Conservation (phyloP, 148 eudicot genomes). For the Hydrangea macrophylla region DNA sequence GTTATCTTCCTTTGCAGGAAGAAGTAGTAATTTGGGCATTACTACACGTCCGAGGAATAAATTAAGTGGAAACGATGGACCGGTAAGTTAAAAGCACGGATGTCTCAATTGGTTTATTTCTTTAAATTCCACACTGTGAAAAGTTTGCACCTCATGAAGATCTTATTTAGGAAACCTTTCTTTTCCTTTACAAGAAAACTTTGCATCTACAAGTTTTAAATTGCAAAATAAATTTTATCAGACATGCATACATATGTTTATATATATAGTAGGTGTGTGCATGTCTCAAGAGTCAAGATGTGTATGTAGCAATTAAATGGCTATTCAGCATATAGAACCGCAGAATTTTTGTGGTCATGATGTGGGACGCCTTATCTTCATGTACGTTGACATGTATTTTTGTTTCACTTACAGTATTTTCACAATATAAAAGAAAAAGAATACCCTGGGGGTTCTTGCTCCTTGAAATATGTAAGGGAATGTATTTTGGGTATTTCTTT, state of each 20-base stretch:
- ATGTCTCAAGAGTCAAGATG: neutral
- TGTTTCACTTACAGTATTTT: neutral
- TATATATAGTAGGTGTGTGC: no score
- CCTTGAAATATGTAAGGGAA: neutral
- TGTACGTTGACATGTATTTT: neutral
- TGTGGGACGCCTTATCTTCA: neutral
- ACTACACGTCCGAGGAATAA: slow-evolving; percentile 10
- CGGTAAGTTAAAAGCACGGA: slow-evolving; percentile 11
- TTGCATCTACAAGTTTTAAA: neutral
- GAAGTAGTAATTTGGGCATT: neutral
- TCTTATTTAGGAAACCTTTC: neutral
- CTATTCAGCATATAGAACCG: neutral
- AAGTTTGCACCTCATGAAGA: neutral
- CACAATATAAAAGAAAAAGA: neutral
- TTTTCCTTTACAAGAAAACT: neutral
- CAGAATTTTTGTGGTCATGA: neutral
- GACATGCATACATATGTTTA: neutral
- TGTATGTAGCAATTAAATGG: neutral
- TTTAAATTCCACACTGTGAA: neutral
- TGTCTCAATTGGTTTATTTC: neutral
- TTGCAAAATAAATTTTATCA: neutral
- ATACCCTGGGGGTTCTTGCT: neutral
- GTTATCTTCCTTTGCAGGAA: slow-evolving; percentile 8
- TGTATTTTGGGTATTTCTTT: neutral
- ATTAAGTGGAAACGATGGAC: slow-evolving; percentile 14